phyloP scores from a whole-genome alignment of 768 basidiomycete species.

The Phylloporus sp. region DNA sequence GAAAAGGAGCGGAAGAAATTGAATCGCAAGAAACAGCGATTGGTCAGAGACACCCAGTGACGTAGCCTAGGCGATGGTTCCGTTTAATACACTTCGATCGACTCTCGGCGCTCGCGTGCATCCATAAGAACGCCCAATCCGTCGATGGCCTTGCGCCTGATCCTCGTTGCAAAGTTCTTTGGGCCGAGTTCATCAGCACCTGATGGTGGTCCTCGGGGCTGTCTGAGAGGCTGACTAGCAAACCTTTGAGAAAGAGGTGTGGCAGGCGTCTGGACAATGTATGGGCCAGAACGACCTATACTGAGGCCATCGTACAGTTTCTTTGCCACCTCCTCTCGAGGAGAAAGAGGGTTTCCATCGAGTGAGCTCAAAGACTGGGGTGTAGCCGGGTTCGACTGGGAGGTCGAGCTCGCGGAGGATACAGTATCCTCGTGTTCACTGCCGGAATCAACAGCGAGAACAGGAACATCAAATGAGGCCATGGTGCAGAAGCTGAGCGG shows the following conservation, averaged over 20 bases:
- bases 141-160: conserved; percentile 80
- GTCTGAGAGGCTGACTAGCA: conserved; percentile 71
- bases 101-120: conserved; percentile 75
- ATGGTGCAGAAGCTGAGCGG: conserved; percentile 60
- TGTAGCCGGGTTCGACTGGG: conserved; percentile 71
- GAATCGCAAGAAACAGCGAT: conserved; percentile 7
- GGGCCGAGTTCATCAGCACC: conserved; percentile 83
- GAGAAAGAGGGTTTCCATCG: conserved; percentile 58
- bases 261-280: conserved; percentile 15
- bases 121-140: conserved; percentile 76
- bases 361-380: conserved; percentile 65
- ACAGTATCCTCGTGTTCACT: conserved; percentile 53
- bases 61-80: conserved; percentile 1
- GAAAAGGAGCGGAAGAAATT: conserved; percentile 21
- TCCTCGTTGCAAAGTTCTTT: conserved; percentile 85
- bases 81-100: conserved; percentile 63
- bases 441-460: conserved; percentile 54
- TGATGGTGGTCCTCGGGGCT: conserved; percentile 85
- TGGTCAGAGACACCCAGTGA: conserved; percentile 9
- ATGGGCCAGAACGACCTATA: conserved; percentile 65
- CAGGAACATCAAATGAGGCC: conserved; percentile 42
- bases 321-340: conserved; percentile 83
- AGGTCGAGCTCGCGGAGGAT: conserved; percentile 57
- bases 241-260: conserved; percentile 45
- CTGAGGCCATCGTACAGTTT: conserved; percentile 86